Conservation (phyloP, 2,329 filamentous ascomycete species). For the Periconia sp. region DNA sequence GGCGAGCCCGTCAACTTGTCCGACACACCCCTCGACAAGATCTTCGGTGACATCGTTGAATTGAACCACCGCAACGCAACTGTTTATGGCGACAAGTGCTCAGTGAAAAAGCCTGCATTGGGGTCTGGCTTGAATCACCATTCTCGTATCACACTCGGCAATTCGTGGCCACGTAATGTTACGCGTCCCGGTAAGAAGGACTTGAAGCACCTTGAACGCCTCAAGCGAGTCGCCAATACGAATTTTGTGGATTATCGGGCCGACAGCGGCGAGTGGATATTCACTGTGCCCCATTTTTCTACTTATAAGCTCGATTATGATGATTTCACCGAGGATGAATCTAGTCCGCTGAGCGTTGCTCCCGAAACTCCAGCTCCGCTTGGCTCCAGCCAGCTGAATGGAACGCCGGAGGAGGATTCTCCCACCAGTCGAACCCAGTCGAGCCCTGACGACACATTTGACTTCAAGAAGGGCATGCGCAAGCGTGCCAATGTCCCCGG, state of each 20-base stretch:
- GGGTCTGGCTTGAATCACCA: conserved; percentile 93
- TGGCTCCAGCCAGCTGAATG: conserved; percentile 39
- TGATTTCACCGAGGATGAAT: conserved; percentile 64
- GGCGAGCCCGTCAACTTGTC: conserved; percentile 73
- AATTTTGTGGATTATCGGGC: conserved; percentile 81
- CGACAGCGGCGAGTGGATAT: conserved; percentile 85
- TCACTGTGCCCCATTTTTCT: conserved; percentile 94
- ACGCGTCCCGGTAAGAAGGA: conserved; percentile 70
- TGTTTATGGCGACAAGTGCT: conserved; percentile 70
- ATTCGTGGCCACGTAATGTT: conserved; percentile 81
- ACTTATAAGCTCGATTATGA: conserved; percentile 90
- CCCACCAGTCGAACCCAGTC: conserved; percentile 50
- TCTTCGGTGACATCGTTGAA: conserved; percentile 77
- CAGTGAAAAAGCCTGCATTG: conserved; percentile 74
- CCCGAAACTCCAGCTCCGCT: conserved; percentile 53
- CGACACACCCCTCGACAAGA: conserved; percentile 77
- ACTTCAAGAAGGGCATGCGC: conserved; percentile 60
- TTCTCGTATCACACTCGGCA: conserved; percentile 83
- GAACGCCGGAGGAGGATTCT: conserved; percentile 43
- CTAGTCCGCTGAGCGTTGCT: conserved; percentile 47
- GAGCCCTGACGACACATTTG: conserved; percentile 61
- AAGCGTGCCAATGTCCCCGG: conserved; percentile 70
- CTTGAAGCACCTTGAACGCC: conserved; percentile 80
- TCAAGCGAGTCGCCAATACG: conserved; percentile 80
- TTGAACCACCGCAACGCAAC: conserved; percentile 81